Conservation (phyloP, 1,284 basidiomycete species). For the Singerocomus rubriflavus region DNA sequence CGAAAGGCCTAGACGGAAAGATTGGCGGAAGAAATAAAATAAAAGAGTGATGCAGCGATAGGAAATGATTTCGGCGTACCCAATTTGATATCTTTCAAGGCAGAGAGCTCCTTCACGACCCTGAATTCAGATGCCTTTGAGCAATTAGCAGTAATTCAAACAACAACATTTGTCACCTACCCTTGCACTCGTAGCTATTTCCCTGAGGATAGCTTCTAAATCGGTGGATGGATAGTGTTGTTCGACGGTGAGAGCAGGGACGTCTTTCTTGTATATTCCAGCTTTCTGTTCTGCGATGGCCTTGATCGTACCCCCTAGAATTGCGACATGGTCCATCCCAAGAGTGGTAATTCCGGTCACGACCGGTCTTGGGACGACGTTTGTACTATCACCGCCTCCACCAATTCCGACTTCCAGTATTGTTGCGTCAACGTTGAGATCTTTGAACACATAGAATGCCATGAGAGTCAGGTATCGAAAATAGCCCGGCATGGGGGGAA, state of each 20-base stretch:
- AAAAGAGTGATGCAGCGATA: background rate
- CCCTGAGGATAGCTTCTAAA: constrained; percentile 63
- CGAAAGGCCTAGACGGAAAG: constrained; percentile 60
- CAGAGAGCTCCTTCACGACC: constrained; percentile 49
- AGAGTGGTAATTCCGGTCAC: constrained; percentile 89
- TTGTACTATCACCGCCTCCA: constrained; percentile 94
- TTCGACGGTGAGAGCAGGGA: constrained; percentile 81
- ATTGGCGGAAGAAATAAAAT: background rate
- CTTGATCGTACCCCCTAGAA: constrained; percentile 86
- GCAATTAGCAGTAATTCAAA: background rate
- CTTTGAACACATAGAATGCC: constrained; percentile 89
- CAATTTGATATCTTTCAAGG: constrained; percentile 55
- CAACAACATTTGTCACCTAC: constrained; percentile 32
- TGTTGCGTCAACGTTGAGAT: constrained; percentile 80
- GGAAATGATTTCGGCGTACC: constrained; percentile 41
- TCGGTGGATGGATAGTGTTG: constrained; percentile 76
- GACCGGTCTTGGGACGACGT: constrained; percentile 88
- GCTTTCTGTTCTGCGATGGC: constrained; percentile 97
- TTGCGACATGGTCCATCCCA: constrained; percentile 90
- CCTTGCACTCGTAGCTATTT: constrained; percentile 65
- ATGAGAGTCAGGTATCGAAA: constrained; percentile 93
- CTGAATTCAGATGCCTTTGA: constrained; percentile 62
- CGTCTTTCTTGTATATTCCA: constrained; percentile 93
- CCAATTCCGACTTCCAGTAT: constrained; percentile 98
- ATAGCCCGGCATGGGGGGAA: constrained; percentile 82